Evolutionary conservation across 1,284 basidiomycete genomes (phyloP).

Genomic region (Thelephora terrestris): DNA sequence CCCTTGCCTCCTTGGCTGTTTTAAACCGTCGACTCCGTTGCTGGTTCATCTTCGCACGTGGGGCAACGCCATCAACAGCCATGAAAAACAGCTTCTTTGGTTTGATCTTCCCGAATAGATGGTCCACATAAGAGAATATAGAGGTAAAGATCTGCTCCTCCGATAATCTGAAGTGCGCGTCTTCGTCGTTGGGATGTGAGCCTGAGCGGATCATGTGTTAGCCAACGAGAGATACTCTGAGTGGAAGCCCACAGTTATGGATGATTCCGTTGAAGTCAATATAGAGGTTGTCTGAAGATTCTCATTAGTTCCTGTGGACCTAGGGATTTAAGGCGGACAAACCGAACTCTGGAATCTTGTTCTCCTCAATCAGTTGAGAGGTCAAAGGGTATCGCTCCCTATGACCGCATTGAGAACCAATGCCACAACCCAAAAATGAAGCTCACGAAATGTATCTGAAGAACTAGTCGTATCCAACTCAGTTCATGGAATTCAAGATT

Average conservation of each 20-base stretch:
- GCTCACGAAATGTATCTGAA: conserved; percentile 78
- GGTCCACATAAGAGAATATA: conserved; percentile 96
- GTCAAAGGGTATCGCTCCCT: conserved; percentile 98
- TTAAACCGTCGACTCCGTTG: conserved; percentile 92
- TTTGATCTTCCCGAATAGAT: conserved; percentile 94
- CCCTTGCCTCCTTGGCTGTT: conserved; percentile 88
- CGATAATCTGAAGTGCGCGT: conserved; percentile 90
- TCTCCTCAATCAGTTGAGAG: conserved; percentile 94
- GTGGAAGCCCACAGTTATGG: conserved; percentile 70
- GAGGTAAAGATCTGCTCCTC: conserved; percentile 97
- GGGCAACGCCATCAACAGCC: conserved; percentile 97
- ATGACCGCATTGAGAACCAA: conserved; percentile 5
- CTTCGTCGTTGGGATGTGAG: conserved; percentile 89
- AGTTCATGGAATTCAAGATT: conserved; percentile 1
- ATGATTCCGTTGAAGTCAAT: conserved; percentile 99
- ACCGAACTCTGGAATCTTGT: conserved; percentile 95
- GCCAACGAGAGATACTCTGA: not conserved
- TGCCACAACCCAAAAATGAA: conserved; percentile 2
- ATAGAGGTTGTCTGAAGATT: conserved; percentile 69
- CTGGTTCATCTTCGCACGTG: conserved; percentile 99
- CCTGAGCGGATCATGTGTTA: conserved; percentile 29
- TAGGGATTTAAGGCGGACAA: conserved; percentile 11
- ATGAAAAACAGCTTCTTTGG: conserved; percentile 96
- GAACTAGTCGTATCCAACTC: conserved; percentile 36
- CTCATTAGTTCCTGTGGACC: conserved; percentile 1